Base-by-base conservation (phyloP, 768 basidiomycete genomes). In the Pilatotrama ljubarskyi region DNA sequence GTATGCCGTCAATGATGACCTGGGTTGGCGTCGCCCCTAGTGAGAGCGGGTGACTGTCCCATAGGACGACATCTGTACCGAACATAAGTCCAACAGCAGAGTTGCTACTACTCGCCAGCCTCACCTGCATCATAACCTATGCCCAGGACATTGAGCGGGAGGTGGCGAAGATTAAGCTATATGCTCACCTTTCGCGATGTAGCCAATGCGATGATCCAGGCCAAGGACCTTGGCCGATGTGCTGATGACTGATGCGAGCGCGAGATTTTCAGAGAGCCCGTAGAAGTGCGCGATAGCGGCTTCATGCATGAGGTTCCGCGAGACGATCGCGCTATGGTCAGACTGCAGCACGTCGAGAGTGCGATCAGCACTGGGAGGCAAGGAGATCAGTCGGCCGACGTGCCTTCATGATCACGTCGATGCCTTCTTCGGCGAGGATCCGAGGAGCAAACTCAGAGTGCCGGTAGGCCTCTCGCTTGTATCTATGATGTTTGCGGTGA, bases 1-100 rank as follows among this genome's bases (percentile, higher is more conserved):
- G 70, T 56, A 94, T 88, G 11, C 93, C 93, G 64, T 95, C 93
- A 55, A 94, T 86, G 71, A 82, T 92, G 0, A 93, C 91, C 66
- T 94, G 91, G 3, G 76, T 72, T 0, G 93, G 93, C 1, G 91
- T 93, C 0, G 92, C 87, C 20, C 91, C 92, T 3, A 94, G 77
- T 0, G 82, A 68, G 24, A 95, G 78, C 0, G 92, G 93, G 70
- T 93, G 91, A 4, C 83, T 83, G 59, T 90, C 87, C 88, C 88
- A 90, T 13, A 82, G 70, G n/a, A 82, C 80, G 22, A 82, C 42
- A 66, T 83, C 76, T 77, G 35, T 14, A 54, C 3, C 26, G 22
- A 44, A 1, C 37, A 53, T 59, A 22, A 25, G 46, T 14, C 29
- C 2, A 17, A 0, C 9, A 38, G 18, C 32, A 37, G n/a, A 10